Conservation (phyloP, 2,329 filamentous ascomycete genomes). For the Cryphonectria japonica region DNA sequence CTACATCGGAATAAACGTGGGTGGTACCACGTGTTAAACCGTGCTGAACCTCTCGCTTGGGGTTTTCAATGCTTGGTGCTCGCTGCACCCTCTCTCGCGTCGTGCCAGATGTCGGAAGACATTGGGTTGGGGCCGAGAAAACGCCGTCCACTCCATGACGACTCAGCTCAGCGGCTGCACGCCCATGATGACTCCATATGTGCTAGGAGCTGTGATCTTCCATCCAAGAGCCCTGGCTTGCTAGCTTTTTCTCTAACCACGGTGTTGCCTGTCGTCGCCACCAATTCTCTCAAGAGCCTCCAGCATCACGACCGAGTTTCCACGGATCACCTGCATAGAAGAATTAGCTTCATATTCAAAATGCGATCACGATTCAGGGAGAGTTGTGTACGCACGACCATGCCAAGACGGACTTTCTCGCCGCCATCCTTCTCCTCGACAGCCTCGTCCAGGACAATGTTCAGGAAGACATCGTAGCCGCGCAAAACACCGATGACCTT, state of each 20-base stretch:
- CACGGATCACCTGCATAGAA: constrained; percentile 78
- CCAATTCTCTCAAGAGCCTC: constrained; percentile 77
- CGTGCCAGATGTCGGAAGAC: background rate
- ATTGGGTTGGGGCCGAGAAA: background rate
- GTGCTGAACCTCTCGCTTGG: background rate
- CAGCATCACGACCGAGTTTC: constrained; percentile 98
- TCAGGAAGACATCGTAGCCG: constrained; percentile 98
- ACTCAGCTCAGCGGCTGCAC: background rate
- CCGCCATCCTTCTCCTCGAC: constrained; percentile 92
- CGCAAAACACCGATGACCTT: constrained; percentile 94
- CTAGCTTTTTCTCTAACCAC: constrained; percentile 23
- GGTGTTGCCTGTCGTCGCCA: constrained; percentile 56
- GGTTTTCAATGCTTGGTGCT: too few species aligned
- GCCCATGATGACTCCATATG: background rate
- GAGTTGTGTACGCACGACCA: constrained; percentile 70
- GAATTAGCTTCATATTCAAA: background rate
- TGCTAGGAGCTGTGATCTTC: background rate
- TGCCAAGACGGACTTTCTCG: constrained; percentile 87
- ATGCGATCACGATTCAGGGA: background rate
- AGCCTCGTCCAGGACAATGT: constrained; percentile 96
- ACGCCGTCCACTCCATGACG: background rate
- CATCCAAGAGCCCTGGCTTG: background rate
- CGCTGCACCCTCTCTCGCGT: background rate
- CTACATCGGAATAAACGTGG: background rate
- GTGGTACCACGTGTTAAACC: too few species aligned